These are phyloP conservation scores for Yarrowia sp. DNA, from an alignment of 805 yeast species.

Conservation along the genomic window DNA sequence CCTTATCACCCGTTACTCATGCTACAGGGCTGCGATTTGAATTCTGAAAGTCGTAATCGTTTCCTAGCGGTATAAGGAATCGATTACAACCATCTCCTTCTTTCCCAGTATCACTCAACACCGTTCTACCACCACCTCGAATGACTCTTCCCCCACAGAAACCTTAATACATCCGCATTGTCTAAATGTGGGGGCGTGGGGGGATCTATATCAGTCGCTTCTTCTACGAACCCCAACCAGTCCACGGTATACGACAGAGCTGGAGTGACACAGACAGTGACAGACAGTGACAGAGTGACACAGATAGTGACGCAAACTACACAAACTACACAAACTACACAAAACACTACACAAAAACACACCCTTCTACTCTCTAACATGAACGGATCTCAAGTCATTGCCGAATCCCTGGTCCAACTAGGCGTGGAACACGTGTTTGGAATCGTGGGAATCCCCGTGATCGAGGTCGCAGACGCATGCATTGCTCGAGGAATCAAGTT, in stretches of 20 bases:
- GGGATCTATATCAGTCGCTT: background rate
- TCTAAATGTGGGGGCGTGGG: background rate
- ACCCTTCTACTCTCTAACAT: no score
- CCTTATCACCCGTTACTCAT: background rate
- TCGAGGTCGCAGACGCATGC: conserved; percentile 64
- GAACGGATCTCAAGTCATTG: conserved; percentile 49
- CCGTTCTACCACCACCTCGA: background rate
- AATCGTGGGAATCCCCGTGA: conserved; percentile 72
- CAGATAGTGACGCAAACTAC: no score
- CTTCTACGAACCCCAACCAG: background rate
- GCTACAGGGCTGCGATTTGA: background rate
- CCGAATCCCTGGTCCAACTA: conserved; percentile 45
- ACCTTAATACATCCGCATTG: background rate
- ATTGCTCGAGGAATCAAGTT: conserved; percentile 53
- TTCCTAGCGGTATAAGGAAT: no score
- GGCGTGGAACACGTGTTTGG: conserved; percentile 63
- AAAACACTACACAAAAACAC: no score
- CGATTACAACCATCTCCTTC: no score
- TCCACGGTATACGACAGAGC: background rate
- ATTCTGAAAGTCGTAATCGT: background rate
- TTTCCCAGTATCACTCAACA: background rate
- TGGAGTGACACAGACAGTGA: background rate
- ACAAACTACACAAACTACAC: background rate
- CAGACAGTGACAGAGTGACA: no score
- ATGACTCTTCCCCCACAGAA: background rate